Base-by-base conservation (phyloP, 805 yeast species). In the Candida parachauliodes region DNA sequence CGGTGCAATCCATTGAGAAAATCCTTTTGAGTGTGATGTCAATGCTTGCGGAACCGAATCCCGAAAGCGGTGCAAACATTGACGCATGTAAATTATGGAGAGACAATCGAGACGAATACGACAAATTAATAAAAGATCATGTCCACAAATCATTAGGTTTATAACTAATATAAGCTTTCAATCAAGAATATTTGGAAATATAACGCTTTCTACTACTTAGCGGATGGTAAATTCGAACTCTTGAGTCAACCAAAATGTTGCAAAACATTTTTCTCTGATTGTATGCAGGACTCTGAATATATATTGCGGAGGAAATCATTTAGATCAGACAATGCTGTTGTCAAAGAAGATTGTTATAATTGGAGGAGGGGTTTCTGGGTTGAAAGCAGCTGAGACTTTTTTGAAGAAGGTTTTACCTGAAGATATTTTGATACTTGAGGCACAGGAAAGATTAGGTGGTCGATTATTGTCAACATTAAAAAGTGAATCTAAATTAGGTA, bases 1-100 rank as follows among this genome's bases (percentile, higher is more conserved):
- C 98, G 0, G 89, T 93, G 21, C 98, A 93, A 59, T 85, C 95
- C 55, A 89, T 93, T n/a, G 98, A 93, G 63, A 93, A 93, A 73
- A 93, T 93, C 43, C 68, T 93, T 44, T 64, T 93, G 42, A 83
- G 95, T 59, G 98, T 93, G 16, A 79, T 89, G 74, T 85, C 95
- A 52, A 89, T 93, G 97, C 71, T 93, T 43, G 95, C 97, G 18
- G 96, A 93, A 60, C 98, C 98, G 2, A 93, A 93, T 55, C 83
- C 86, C 22, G 97, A 91, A 59, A 84, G 95, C 51, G 98, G 97
- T 8, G 98, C 98, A 34, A 88, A 93, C 52, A 75, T 76, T 21
- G 83, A 77, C 45, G 83, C 82, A 1, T 78, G 85, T 50, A 88
- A 88, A 59, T 72, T 93, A 44, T 91, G 96, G 95, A 74, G 98